Evolutionary conservation across 768 basidiomycete species (phyloP).

Genomic region (Myochromella boudieri): DNA sequence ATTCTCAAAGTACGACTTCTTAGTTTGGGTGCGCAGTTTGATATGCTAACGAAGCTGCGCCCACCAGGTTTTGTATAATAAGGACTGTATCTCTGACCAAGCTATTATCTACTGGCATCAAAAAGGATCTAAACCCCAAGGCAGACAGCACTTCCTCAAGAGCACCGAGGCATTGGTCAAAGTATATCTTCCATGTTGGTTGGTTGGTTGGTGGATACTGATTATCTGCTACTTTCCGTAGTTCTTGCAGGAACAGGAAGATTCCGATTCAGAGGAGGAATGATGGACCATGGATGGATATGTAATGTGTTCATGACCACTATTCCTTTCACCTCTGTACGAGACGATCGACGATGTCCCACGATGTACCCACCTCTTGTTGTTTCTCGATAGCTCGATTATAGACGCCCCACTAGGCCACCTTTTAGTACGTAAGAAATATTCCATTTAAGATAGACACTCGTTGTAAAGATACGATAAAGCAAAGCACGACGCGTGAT

Average conservation of each 20-base stretch:
- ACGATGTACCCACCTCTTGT: too few species aligned
- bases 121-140: constrained; percentile 95
- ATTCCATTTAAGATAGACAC: too few species aligned
- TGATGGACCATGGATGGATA: too few species aligned
- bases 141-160: constrained; percentile 93
- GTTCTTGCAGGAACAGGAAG: constrained; percentile 91
- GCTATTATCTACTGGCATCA: constrained; percentile 98
- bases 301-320: too few species aligned
- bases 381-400: too few species aligned
- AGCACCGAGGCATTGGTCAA: constrained; percentile 87
- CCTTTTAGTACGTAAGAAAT: too few species aligned
- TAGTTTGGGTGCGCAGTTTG: not conserved
- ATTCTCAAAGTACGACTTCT: constrained; percentile 71
- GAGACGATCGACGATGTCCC: too few species aligned
- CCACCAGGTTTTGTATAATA: constrained; percentile 87
- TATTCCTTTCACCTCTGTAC: too few species aligned
- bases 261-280: constrained; percentile 69
- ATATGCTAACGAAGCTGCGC: not conserved
- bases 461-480: not conserved
- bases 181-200: constrained; percentile 37
- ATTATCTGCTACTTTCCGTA: constrained; percentile 25
- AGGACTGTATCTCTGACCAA: constrained; percentile 92
- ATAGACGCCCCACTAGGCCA: too few species aligned
- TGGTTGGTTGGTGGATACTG: not conserved
- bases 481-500: not conserved